These are phyloP conservation scores for Phanerochaete carnosa DNA, from an alignment of 768 basidiomycete species.

Conservation along the genomic window DNA sequence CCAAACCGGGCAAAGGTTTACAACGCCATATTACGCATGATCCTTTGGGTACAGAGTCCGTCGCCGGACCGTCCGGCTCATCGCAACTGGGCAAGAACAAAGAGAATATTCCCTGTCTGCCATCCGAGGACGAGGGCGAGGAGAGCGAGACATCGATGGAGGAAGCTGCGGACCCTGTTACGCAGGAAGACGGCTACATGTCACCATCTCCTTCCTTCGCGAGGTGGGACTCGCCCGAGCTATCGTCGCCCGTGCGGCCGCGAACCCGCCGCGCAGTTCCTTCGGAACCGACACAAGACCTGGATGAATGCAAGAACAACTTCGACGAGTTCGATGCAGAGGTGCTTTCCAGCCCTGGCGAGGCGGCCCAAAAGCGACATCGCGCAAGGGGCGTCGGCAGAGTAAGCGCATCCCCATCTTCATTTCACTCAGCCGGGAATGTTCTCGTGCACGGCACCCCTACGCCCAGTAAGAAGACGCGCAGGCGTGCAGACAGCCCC, in stretches of 20 bases:
- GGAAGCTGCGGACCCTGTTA: slow-evolving; percentile 40
- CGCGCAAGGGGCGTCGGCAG: background rate
- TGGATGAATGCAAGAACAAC: slow-evolving; percentile 4
- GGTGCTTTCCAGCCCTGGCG: slow-evolving; percentile 45
- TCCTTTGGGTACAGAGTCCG: slow-evolving; percentile 15
- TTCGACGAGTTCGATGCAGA: slow-evolving; percentile 53
- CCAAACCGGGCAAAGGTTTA: background rate
- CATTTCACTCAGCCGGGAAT: slow-evolving; percentile 3
- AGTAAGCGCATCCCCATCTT: background rate
- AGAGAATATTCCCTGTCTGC: slow-evolving; percentile 37
- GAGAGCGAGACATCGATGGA: slow-evolving; percentile 37
- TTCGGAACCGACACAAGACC: slow-evolving; percentile 6
- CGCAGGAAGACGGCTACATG: slow-evolving; percentile 81
- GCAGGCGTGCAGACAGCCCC: slow-evolving; percentile 4
- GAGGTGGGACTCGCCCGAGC: slow-evolving; percentile 49
- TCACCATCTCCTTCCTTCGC: slow-evolving; percentile 60
- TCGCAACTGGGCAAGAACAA: slow-evolving; percentile 29
- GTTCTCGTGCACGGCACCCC: slow-evolving; percentile 30
- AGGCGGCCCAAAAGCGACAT: slow-evolving; percentile 4
- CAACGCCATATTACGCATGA: background rate
- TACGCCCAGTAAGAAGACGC: background rate
- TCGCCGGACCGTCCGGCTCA: slow-evolving; percentile 34
- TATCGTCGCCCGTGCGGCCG: slow-evolving; percentile 59
- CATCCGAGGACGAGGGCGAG: slow-evolving; percentile 30
- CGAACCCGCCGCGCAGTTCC: slow-evolving; percentile 4